Evolutionary conservation across 129 eudicot genomes (phyloP).

Genomic region (Saposhnikovia divaricata): DNA sequence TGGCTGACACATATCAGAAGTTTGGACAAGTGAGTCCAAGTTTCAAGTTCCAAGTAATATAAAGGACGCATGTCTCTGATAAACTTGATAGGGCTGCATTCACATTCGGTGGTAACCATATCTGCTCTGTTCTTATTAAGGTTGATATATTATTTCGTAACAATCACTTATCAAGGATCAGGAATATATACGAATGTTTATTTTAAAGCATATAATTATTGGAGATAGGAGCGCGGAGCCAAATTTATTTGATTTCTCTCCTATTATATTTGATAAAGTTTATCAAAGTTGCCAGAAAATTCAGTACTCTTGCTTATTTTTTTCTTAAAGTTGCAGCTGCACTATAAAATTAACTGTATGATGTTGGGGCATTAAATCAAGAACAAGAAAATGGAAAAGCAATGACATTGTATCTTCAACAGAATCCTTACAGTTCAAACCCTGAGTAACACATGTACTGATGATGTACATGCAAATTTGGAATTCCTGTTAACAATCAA

Average conservation of each 20-base stretch:
- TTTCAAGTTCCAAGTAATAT: background rate
- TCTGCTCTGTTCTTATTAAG: too few species aligned
- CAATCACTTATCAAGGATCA: too few species aligned
- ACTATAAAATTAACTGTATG: background rate
- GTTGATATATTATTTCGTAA: too few species aligned
- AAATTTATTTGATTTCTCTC: background rate
- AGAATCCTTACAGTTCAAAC: background rate
- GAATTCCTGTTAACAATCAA: background rate
- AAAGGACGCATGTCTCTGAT: too few species aligned
- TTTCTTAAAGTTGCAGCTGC: background rate
- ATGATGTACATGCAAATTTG: background rate
- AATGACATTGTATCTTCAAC: conserved; percentile 5
- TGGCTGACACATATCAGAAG: background rate
- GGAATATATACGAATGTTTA: too few species aligned
- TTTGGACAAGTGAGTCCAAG: background rate
- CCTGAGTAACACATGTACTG: background rate
- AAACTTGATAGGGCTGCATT: too few species aligned
- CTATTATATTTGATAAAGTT: background rate
- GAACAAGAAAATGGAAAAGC: background rate
- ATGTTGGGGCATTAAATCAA: background rate
- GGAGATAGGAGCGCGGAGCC: background rate
- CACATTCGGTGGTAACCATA: too few species aligned
- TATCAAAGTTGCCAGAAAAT: background rate
- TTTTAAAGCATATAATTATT: background rate
- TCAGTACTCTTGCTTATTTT: background rate